Evolutionary conservation across 2,329 filamentous ascomycete genomes (phyloP).

Genomic region (Fusarium sp.): DNA sequence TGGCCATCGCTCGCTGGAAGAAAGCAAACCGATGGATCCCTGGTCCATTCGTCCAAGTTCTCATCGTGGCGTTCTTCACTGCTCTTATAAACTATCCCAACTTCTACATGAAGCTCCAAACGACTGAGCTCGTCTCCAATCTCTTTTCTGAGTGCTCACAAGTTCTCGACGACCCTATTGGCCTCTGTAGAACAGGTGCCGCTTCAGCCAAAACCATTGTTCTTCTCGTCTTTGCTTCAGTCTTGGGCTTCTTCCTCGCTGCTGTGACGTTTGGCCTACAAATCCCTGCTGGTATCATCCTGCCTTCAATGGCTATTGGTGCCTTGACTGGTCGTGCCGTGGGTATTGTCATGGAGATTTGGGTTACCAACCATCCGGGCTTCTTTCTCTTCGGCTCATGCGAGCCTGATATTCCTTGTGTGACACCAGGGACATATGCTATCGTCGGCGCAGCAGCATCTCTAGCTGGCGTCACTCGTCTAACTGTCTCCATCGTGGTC

Average conservation of each 20-base stretch:
- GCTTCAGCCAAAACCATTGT: constrained; percentile 85
- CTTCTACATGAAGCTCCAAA: constrained; percentile 93
- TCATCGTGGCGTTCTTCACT: constrained; percentile 81
- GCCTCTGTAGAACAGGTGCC: constrained; percentile 87
- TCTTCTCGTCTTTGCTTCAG: constrained; percentile 81
- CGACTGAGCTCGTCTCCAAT: constrained; percentile 89
- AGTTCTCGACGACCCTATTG: constrained; percentile 85
- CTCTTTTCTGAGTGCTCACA: constrained; percentile 92
- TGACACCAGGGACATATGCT: constrained; percentile 95
- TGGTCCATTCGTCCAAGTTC: constrained; percentile 81
- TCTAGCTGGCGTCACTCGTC: constrained; percentile 91
- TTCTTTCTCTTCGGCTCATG: constrained; percentile 84
- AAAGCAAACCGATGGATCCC: constrained; percentile 73
- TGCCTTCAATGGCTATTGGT: constrained; percentile 96
- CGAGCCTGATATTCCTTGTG: constrained; percentile 85
- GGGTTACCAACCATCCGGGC: constrained; percentile 81
- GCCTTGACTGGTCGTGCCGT: constrained; percentile 89
- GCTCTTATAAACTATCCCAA: constrained; percentile 95
- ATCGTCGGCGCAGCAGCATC: constrained; percentile 95
- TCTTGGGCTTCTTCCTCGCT: constrained; percentile 86
- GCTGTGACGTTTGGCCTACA: constrained; percentile 92
- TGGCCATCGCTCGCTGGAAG: constrained; percentile 85
- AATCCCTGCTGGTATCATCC: constrained; percentile 93
- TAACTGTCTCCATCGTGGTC: constrained; percentile 98
- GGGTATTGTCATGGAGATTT: constrained; percentile 89